Conservation (phyloP, 805 yeast species). For the Schizosaccharomyces osmophilus region DNA sequence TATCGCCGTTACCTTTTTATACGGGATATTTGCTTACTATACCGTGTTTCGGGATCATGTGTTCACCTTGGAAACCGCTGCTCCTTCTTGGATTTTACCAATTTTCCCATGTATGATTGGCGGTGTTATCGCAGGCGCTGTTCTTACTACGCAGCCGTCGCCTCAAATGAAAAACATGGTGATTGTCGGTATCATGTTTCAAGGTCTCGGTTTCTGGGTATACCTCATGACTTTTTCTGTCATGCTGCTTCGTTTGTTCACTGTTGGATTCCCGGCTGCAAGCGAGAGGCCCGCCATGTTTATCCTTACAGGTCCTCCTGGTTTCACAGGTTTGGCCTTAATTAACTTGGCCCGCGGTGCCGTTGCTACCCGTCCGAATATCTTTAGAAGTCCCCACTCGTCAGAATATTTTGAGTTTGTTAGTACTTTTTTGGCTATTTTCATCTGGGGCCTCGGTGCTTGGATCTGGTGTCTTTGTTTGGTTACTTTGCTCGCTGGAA, state of each 20-base stretch:
- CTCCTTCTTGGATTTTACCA: conserved; percentile 1
- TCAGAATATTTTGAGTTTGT: not conserved
- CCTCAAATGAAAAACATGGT: not conserved
- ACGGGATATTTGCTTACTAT: not conserved
- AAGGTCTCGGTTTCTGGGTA: conserved; percentile 1
- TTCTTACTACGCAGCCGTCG: not conserved
- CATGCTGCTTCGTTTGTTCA: not conserved
- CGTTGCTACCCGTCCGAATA: not conserved
- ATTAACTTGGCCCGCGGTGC: not conserved
- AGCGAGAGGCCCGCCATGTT: not conserved
- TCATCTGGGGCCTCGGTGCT: not conserved
- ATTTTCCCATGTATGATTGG: conserved; percentile 1
- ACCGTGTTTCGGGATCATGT: not conserved
- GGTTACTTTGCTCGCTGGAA: not conserved
- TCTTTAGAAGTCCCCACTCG: not conserved
- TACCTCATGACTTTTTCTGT: not conserved
- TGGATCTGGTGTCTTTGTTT: not conserved
- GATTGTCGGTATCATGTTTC: not conserved
- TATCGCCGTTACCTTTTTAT: not conserved
- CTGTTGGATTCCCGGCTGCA: not conserved
- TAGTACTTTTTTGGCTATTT: not conserved
- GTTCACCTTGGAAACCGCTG: not conserved
- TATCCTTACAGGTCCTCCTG: not conserved
- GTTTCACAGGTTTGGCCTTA: not conserved
- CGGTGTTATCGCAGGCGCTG: not conserved